Evolutionary conservation across 164 flowering plant species (phyloP).

Genomic region (Malania oleifera): DNA sequence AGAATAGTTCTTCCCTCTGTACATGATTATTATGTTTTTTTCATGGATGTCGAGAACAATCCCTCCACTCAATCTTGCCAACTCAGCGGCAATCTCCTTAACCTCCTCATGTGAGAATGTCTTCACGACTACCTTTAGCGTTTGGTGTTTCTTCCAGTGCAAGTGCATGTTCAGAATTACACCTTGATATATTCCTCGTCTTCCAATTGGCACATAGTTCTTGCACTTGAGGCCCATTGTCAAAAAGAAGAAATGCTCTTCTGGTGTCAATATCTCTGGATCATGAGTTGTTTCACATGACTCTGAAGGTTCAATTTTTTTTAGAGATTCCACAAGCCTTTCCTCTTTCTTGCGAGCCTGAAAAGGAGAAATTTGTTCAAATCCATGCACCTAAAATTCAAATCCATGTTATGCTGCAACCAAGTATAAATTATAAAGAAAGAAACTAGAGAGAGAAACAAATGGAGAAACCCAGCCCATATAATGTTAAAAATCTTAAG

Average conservation of each 20-base stretch:
- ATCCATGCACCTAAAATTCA: too few species aligned
- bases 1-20: slow-evolving; percentile 92
- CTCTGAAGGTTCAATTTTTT: slow-evolving; percentile 76
- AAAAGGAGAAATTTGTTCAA: neutral
- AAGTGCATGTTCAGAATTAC: slow-evolving; percentile 96
- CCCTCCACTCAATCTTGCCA: slow-evolving; percentile 90
- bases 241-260: slow-evolving; percentile 87
- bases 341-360: slow-evolving; percentile 86
- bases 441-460: neutral
- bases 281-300: slow-evolving; percentile 73
- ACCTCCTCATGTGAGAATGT: slow-evolving; percentile 88
- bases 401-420: too few species aligned
- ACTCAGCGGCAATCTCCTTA: slow-evolving; percentile 80
- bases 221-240: slow-evolving; percentile 90
- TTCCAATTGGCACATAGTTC: slow-evolving; percentile 85
- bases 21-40: slow-evolving; percentile 86
- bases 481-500: too few species aligned
- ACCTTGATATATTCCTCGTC: slow-evolving; percentile 90
- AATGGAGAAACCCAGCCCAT: too few species aligned
- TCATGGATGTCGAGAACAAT: slow-evolving; percentile 92
- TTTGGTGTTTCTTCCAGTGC: slow-evolving; percentile 99
- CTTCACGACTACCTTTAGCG: slow-evolving; percentile 76
- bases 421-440: neutral
- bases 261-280: slow-evolving; percentile 95
- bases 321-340: slow-evolving; percentile 55